Conservation (phyloP, 495 filamentous ascomycete species). For the Xylaria curta region DNA sequence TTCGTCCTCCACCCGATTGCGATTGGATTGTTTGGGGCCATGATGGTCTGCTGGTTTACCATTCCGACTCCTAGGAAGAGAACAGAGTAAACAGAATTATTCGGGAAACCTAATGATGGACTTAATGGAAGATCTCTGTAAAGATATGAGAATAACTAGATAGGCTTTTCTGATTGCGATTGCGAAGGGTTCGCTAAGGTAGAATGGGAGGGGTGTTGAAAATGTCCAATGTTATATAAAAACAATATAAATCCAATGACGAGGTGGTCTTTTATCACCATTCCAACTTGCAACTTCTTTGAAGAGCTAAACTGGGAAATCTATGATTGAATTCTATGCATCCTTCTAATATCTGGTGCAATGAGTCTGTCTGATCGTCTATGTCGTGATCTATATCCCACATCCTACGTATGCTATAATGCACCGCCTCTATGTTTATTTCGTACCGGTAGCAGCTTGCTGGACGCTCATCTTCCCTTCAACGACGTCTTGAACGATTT, state of each 20-base stretch:
- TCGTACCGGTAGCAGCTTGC: constrained; percentile 48
- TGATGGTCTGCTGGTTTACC: constrained; percentile 70
- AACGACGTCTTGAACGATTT: constrained; percentile 75
- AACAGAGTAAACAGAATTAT: constrained; percentile 47
- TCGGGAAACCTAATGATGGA: not conserved
- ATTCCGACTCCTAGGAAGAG: constrained; percentile 63
- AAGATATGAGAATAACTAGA: not conserved
- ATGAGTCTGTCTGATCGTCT: constrained; percentile 3
- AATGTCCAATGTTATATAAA: not conserved
- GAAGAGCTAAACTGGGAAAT: not conserved
- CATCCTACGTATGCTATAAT: constrained; percentile 4
- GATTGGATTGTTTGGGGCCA: constrained; percentile 69
- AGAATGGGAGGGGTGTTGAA: not conserved
- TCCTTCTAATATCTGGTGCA: constrained; percentile 25
- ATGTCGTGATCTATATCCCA: constrained; percentile 27
- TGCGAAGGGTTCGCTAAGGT: no score
- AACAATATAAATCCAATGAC: not conserved
- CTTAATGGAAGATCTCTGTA: not conserved
- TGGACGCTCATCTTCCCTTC: constrained; percentile 59
- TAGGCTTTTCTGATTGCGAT: no score
- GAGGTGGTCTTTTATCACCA: not conserved
- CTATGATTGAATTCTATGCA: constrained; percentile 22
- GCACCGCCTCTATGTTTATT: constrained; percentile 27
- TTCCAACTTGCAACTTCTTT: not conserved
- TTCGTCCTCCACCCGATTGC: constrained; percentile 78